Evolutionary conservation across 352 stramenopile genomes (phyloP).

Genomic region (Phytophthora brassicae): DNA sequence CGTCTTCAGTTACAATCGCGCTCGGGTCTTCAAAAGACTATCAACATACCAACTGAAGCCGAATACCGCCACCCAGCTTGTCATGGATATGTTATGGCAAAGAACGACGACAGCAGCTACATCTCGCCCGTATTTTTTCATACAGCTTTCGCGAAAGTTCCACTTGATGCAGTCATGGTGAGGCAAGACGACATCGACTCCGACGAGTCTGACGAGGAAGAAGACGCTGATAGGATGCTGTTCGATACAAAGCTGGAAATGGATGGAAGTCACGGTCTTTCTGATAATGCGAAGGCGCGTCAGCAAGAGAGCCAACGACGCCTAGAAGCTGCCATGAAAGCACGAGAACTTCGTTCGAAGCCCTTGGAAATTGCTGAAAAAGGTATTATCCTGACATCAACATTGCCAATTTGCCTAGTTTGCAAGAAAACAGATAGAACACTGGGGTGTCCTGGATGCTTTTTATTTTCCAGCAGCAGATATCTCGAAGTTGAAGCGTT

Average conservation of each 20-base stretch:
- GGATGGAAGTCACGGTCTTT: constrained; percentile 10
- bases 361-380: constrained; percentile 1
- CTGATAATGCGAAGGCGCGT: constrained; percentile 16
- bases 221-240: constrained; percentile 11
- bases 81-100: constrained; percentile 50
- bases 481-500: constrained; percentile 37
- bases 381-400: background rate
- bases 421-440: constrained; percentile 34
- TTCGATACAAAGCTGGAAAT: constrained; percentile 9
- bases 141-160: constrained; percentile 57
- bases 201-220: constrained; percentile 29
- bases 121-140: constrained; percentile 77
- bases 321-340: constrained; percentile 36
- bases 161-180: constrained; percentile 49
- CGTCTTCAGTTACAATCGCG: constrained; percentile 14
- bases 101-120: constrained; percentile 35
- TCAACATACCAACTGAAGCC: constrained; percentile 23
- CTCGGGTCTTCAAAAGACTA: constrained; percentile 18
- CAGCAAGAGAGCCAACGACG: constrained; percentile 31
- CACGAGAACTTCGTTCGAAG: constrained; percentile 23
- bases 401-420: constrained; percentile 27
- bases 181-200: constrained; percentile 35
- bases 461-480: constrained; percentile 48
- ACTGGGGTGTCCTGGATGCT: constrained; percentile 67
- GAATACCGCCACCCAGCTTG: constrained; percentile 58